phyloP scores from a whole-genome alignment of 2,329 filamentous ascomycete genomes.

The Aspergillus caelatus region DNA sequence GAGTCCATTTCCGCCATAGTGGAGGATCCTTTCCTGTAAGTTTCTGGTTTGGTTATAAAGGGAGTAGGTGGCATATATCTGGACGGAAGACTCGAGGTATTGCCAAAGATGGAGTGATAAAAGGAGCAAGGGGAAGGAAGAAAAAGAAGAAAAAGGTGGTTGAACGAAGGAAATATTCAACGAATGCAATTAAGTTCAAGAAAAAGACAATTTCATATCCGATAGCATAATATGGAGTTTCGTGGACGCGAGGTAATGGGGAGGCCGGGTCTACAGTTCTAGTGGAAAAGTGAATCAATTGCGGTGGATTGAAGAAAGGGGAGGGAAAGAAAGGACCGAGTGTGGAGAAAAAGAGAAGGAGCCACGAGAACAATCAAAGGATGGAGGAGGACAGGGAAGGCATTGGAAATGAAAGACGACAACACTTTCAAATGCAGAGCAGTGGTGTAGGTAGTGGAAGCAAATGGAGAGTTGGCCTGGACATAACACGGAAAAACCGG shows the following conservation, averaged over 20 bases:
- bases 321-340: not conserved
- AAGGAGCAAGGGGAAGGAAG: slow-evolving; percentile 7
- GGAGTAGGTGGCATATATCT: not conserved
- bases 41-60: not conserved
- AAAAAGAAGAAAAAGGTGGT: slow-evolving; percentile 11
- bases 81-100: not conserved
- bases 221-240: slow-evolving; percentile 10
- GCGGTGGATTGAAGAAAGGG: not conserved
- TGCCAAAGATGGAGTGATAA: slow-evolving; percentile 9
- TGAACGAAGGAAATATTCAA: slow-evolving; percentile 12
- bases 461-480: slow-evolving; percentile 27
- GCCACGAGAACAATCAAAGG: slow-evolving; percentile 13
- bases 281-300: not conserved
- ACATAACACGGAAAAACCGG: slow-evolving; percentile 24
- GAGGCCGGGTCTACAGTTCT: not conserved
- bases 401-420: not conserved
- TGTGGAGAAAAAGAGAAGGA: slow-evolving; percentile 9
- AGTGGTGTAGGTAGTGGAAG: slow-evolving; percentile 7
- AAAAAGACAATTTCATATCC: slow-evolving; percentile 18
- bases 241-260: slow-evolving; percentile 7
- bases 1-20: slow-evolving; percentile 37
- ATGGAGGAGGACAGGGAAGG: slow-evolving; percentile 3
- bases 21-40: not conserved
- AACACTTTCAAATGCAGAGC: not conserved
- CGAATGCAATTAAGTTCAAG: slow-evolving; percentile 10